phyloP scores from a whole-genome alignment of 148 eudicot species.

The Dysphania ambrosioides region DNA sequence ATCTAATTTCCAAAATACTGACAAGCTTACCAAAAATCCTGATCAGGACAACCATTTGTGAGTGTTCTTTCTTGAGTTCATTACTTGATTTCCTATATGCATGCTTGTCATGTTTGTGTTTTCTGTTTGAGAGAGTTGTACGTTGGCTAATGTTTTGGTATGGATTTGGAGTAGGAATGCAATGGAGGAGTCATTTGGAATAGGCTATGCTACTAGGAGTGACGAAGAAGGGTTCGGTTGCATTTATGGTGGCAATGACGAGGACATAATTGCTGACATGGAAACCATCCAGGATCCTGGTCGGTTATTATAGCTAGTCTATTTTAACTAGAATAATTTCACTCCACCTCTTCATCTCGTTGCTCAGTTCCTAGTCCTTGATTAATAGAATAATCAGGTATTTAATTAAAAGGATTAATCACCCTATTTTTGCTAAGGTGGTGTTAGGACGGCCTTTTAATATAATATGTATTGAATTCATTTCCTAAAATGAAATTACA shows the following conservation, averaged over 20 bases:
- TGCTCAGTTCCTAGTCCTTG: too few species aligned
- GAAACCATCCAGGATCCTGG: conserved; percentile 36
- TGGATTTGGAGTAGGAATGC: conserved; percentile 36
- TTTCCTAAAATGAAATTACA: too few species aligned
- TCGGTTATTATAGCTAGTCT: background rate
- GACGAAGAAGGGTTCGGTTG: conserved; percentile 87
- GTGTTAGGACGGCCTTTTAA: too few species aligned
- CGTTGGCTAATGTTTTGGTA: too few species aligned
- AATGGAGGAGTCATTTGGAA: conserved; percentile 62
- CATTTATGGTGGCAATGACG: conserved; percentile 37
- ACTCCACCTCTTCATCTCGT: too few species aligned
- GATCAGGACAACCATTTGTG: conserved; percentile 17
- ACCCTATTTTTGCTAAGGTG: too few species aligned
- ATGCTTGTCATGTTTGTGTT: background rate
- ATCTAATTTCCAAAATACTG: conserved; percentile 2
- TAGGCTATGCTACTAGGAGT: conserved; percentile 63
- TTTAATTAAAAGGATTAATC: too few species aligned
- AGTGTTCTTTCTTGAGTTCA: background rate
- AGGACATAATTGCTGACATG: conserved; percentile 28
- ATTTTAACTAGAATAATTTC: too few species aligned
- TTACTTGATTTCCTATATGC: too few species aligned
- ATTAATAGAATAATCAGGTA: too few species aligned
- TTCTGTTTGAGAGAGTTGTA: background rate
- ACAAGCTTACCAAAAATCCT: conserved; percentile 1
- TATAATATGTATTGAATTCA: too few species aligned